These are phyloP conservation scores for Diophrys appendiculata DNA, from an alignment of 73 alveolate genomes.

Conservation along the genomic window DNA sequence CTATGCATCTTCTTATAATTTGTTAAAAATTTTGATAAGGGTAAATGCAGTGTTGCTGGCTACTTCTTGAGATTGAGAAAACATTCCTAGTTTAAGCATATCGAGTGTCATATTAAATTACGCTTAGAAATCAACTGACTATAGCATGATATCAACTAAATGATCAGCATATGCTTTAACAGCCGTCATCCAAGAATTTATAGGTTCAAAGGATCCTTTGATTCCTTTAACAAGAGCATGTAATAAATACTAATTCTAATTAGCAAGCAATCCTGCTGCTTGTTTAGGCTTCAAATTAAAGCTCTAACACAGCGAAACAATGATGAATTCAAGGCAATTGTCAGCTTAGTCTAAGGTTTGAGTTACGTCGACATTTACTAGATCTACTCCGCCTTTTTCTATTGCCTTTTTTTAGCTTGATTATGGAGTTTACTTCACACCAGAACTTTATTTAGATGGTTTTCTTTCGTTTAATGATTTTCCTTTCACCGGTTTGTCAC, in stretches of 20 bases:
- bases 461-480: background rate
- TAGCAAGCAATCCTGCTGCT: slow-evolving; percentile 64
- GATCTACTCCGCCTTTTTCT: slow-evolving; percentile 34
- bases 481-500: background rate
- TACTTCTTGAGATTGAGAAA: slow-evolving; percentile 19
- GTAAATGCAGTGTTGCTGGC: slow-evolving; percentile 24
- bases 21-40: slow-evolving; percentile 22
- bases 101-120: slow-evolving; percentile 20
- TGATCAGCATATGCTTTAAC: slow-evolving; percentile 28
- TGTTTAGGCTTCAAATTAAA: slow-evolving; percentile 44
- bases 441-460: background rate
- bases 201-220: slow-evolving; percentile 25
- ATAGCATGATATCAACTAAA: background rate
- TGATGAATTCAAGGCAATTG: slow-evolving; percentile 44
- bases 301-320: slow-evolving; percentile 46
- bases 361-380: slow-evolving; percentile 21
- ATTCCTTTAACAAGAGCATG: slow-evolving; percentile 55
- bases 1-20: background rate
- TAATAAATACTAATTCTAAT: slow-evolving; percentile 36
- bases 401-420: slow-evolving; percentile 5
- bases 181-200: slow-evolving; percentile 21
- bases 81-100: slow-evolving; percentile 41
- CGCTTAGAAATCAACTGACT: slow-evolving; percentile 14
- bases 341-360: slow-evolving; percentile 37
- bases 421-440: background rate